Percentiles rank a stretch among this genome's conserved stretches.
These are phyloP conservation scores for Acanthamoeba quina DNA, from an alignment of 208 protist species.

Conservation along the genomic window DNA sequence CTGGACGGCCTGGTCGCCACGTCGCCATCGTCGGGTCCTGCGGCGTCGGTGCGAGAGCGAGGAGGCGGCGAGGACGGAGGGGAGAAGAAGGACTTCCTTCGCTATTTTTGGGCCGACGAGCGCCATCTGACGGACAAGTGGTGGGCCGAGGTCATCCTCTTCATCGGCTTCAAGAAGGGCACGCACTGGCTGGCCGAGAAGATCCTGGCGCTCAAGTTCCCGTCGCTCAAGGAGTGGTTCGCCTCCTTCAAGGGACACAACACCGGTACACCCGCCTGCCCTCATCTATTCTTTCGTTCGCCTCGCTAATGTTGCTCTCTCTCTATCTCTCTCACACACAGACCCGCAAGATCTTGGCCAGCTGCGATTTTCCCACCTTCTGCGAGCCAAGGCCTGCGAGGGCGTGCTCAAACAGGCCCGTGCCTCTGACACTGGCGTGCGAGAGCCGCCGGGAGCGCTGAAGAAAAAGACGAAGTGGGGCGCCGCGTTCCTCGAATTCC, in stretches of 20 bases:
- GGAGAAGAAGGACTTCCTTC: conserved; percentile 21
- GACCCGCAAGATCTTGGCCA: conserved; percentile 57
- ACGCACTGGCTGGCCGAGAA: conserved; percentile 24
- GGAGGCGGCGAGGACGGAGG: background rate
- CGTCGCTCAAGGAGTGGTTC: conserved; percentile 22
- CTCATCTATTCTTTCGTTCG: background rate
- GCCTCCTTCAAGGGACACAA: background rate
- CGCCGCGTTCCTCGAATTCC: conserved; percentile 16
- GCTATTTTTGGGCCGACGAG: conserved; percentile 27
- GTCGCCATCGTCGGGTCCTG: background rate
- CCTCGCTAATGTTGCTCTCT: background rate
- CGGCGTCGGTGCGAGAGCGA: background rate
- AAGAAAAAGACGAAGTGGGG: conserved; percentile 49
- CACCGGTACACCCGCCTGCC: background rate
- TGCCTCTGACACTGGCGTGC: background rate
- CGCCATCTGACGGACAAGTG: conserved; percentile 12
- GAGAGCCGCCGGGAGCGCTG: background rate
- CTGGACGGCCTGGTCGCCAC: background rate
- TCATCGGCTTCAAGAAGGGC: conserved; percentile 23
- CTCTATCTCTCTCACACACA: too few species aligned
- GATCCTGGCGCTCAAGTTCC: background rate
- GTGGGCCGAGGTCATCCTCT: conserved; percentile 36
- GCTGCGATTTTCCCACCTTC: conserved; percentile 27
- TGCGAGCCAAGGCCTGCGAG: conserved; percentile 56
- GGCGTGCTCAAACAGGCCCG: conserved; percentile 35